These are phyloP conservation scores for Pichia paraexigua DNA, from an alignment of 805 yeast genomes.

Conservation along the genomic window DNA sequence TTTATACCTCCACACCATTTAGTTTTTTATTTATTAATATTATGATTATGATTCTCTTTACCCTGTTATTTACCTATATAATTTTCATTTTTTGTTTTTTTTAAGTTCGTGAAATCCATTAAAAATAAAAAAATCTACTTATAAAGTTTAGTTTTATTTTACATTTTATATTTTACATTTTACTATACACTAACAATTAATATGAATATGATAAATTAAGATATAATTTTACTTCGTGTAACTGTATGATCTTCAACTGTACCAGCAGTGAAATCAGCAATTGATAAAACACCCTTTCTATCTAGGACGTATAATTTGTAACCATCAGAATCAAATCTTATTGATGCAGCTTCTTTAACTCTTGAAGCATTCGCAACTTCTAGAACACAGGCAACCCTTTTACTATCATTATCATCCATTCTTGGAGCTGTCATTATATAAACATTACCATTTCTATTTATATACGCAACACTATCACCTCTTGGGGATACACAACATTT, in stretches of 20 bases:
- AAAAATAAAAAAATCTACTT: no score
- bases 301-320: constrained; percentile 71
- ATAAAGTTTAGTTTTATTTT: neutral
- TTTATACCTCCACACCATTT: neutral
- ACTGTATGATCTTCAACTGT: constrained; percentile 62
- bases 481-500: constrained; percentile 70
- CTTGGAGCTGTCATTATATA: constrained; percentile 58
- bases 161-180: neutral
- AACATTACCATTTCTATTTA: constrained; percentile 72
- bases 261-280: constrained; percentile 86
- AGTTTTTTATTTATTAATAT: neutral
- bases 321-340: constrained; percentile 73
- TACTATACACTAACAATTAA: neutral
- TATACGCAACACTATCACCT: constrained; percentile 76
- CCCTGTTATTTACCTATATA: neutral
- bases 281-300: constrained; percentile 68
- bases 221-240: constrained; percentile 55
- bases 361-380: constrained; percentile 73
- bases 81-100: neutral
- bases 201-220: constrained; percentile 11
- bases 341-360: constrained; percentile 67
- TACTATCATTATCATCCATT: constrained; percentile 46
- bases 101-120: neutral
- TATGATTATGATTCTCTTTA: neutral
- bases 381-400: constrained; percentile 59